Percentiles rank a stretch among this genome's conserved stretches.
phyloP scores from a whole-genome alignment of 2,329 filamentous ascomycete genomes.

The Colletotrichum cereale region DNA sequence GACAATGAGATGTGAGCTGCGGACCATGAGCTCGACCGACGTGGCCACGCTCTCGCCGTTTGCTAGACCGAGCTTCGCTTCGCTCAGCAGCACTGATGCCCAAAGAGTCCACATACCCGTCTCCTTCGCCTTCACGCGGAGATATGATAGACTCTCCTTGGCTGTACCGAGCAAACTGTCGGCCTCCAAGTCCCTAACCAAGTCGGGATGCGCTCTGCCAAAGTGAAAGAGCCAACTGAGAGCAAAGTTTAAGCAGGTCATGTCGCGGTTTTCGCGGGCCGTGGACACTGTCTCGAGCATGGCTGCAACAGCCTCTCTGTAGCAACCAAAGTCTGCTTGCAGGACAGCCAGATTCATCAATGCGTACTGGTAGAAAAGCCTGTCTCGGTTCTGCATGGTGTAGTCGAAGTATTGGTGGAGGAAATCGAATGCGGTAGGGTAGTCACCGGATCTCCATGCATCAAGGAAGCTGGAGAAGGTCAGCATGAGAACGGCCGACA shows the following conservation, averaged over 20 bases:
- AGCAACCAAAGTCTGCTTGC: slow-evolving; percentile 94
- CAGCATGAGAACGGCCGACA: slow-evolving; percentile 25
- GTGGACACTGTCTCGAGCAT: slow-evolving; percentile 96
- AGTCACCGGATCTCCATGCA: slow-evolving; percentile 91
- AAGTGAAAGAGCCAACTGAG: slow-evolving; percentile 97
- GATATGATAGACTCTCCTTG: slow-evolving; percentile 83
- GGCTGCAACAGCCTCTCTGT: slow-evolving; percentile 88
- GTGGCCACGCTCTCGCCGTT: slow-evolving; percentile 74
- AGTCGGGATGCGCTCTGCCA: slow-evolving; percentile 83
- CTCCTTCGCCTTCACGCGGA: slow-evolving; percentile 89
- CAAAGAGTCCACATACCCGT: slow-evolving; percentile 87
- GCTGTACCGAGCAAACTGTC: slow-evolving; percentile 82
- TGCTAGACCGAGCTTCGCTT: slow-evolving; percentile 83
- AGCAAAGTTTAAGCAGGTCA: slow-evolving; percentile 92
- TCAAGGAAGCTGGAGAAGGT: slow-evolving; percentile 78
- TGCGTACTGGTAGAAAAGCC: slow-evolving; percentile 93
- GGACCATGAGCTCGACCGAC: slow-evolving; percentile 83
- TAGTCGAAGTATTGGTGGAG: slow-evolving; percentile 98
- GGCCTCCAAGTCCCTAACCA: slow-evolving; percentile 78
- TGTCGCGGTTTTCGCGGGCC: slow-evolving; percentile 93
- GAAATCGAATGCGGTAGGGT: slow-evolving; percentile 88
- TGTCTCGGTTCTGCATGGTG: slow-evolving; percentile 86
- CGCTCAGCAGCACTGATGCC: slow-evolving; percentile 85
- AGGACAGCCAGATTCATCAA: slow-evolving; percentile 92
- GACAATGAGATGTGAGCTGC: slow-evolving; percentile 85